Conservation (phyloP, 2,329 filamentous ascomycete species). For the Arthrinium puccinioides region DNA sequence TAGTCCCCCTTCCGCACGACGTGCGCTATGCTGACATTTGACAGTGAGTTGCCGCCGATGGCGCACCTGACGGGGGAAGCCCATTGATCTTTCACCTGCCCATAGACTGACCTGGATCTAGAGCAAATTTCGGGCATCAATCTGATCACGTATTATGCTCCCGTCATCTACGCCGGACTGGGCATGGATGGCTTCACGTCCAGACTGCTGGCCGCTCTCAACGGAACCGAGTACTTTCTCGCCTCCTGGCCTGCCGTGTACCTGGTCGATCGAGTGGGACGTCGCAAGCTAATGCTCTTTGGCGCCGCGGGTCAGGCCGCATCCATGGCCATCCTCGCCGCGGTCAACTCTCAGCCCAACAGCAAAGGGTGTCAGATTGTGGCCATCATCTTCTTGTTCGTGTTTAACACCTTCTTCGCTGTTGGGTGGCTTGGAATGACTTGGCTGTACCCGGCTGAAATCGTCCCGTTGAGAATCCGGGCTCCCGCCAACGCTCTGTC, state of each 20-base stretch:
- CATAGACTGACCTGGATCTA: conserved; percentile 27
- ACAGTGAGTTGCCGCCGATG: too few relatives aligned
- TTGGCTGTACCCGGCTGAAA: conserved; percentile 54
- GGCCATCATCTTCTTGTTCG: conserved; percentile 34
- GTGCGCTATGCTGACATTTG: too few relatives aligned
- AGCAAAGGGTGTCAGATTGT: conserved; percentile 18
- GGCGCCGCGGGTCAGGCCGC: conserved; percentile 56
- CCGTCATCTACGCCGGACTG: conserved; percentile 41
- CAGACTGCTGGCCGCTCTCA: conserved; percentile 48
- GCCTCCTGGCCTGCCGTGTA: conserved; percentile 53
- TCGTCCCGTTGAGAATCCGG: conserved; percentile 42
- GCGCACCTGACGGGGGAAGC: too few relatives aligned
- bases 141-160: conserved; percentile 36
- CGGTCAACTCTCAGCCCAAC: conserved; percentile 26
- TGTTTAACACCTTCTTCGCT: conserved; percentile 47
- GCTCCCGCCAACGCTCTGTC: conserved; percentile 51
- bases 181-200: conserved; percentile 48
- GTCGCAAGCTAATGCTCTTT: conserved; percentile 65
- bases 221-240: conserved; percentile 42
- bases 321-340: conserved; percentile 57
- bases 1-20: too few relatives aligned
- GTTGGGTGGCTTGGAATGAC: conserved; percentile 46
- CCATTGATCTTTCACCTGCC: conserved; percentile 17
- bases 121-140: conserved; percentile 39
- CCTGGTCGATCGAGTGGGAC: conserved; percentile 58